These are phyloP conservation scores for Fusarium sp. DNA, from an alignment of 2,329 filamentous ascomycete species.

Conservation along the genomic window DNA sequence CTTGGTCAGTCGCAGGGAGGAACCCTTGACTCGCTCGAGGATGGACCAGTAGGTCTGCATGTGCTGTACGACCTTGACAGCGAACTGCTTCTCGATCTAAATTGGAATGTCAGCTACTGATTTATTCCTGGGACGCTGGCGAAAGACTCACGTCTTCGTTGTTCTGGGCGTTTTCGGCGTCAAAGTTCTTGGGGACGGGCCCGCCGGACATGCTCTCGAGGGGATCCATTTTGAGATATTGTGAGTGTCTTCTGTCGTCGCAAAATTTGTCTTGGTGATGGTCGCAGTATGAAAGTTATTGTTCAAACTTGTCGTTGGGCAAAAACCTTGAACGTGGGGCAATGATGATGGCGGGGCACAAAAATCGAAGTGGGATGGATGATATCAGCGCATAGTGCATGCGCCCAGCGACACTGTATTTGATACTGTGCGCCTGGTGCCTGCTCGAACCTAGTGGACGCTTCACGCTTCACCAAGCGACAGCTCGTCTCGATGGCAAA, in stretches of 20 bases:
- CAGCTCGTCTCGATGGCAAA: background rate
- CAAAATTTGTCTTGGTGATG: background rate
- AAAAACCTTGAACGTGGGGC: conserved; percentile 52
- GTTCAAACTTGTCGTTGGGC: conserved; percentile 37
- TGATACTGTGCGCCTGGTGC: conserved; percentile 23
- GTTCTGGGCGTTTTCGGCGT: conserved; percentile 71
- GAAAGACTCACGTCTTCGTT: conserved; percentile 67
- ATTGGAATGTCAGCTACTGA: conserved; percentile 10
- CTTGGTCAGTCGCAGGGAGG: conserved; percentile 91
- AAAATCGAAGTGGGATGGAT: conserved; percentile 39
- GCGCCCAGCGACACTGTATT: conserved; percentile 35
- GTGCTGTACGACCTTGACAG: conserved; percentile 97
- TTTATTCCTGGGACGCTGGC: conserved; percentile 10
- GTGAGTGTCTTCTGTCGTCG: background rate
- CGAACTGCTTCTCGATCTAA: conserved; percentile 99
- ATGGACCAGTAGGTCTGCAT: conserved; percentile 98
- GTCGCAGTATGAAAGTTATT: conserved; percentile 14
- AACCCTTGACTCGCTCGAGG: conserved; percentile 91
- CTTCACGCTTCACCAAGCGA: conserved; percentile 6
- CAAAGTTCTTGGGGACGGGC: conserved; percentile 69
- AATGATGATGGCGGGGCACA: conserved; percentile 49
- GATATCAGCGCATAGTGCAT: conserved; percentile 51
- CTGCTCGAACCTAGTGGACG: conserved; percentile 38
- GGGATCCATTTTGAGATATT: conserved; percentile 53
- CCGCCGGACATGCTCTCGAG: conserved; percentile 57